Base-by-base conservation (phyloP, 192 early-diverging fungal genomes). In the Kickxella alabastrina region DNA sequence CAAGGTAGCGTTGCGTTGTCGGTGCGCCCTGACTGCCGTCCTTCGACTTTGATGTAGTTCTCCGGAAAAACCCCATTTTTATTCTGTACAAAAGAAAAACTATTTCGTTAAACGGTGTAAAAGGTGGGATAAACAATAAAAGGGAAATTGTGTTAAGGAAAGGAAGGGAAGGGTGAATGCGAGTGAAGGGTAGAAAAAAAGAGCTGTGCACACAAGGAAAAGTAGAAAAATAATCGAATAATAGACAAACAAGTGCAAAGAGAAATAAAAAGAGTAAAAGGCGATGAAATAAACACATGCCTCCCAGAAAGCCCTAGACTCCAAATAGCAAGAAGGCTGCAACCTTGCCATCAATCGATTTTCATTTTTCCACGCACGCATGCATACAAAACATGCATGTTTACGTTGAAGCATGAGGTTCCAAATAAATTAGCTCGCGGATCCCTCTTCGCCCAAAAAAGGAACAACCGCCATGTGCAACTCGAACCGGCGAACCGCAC, bases 1-100 rank as follows among this genome's bases (percentile, higher is more conserved):
- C 52, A 29, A 34, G 47, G 49, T 42, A 57, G 46, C 56, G 52
- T 10, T 67, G 59, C 26, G 52, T 34, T 9, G 52, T 6, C n/a
- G 60, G 37, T 9, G 41, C 57, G 17, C 45, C 31, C 39, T 59
- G 55, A 21, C 43, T 47, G 37, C 47, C 54, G 34, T 43, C 36
- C 39, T 46, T 57, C n/a, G 55, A 17, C 48, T 51, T 54, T 37
- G 58, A 53, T 39, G 48, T n/a, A 65, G 18, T 48, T 61, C 63
- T 43, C 59, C 50, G 41, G 63, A 68, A 42, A 59, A 62, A 52
- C 49, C 59, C 72, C 46, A 48, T 48, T 10, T 4, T 12, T n/a
- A 15, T 3, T 13, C 9, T 15, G 36, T 37, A 15, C 17, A 3
- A 15, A 3, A 15, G 19, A 1, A 15, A 10, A 15, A 37, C 12